Evolutionary conservation across 2,329 filamentous ascomycete species (phyloP), one percentile per base, ranked within the genome.

Genomic region (Fusarium coffeatum): DNA sequence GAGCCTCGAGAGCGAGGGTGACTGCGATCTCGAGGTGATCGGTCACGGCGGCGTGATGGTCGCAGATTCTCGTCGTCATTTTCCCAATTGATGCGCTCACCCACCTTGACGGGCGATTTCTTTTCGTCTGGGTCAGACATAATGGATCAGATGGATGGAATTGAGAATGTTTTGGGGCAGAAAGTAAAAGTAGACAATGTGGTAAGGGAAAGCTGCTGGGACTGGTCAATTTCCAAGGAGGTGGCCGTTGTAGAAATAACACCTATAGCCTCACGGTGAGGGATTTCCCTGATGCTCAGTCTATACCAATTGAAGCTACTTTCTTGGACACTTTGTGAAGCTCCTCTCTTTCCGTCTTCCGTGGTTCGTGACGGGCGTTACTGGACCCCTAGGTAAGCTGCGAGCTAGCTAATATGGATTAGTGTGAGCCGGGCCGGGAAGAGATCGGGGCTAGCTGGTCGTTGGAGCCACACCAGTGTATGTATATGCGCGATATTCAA

Each of bases 121-220:
- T 62, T 62, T 34, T 54, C 59, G 25, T 54, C 59, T 18, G 51
- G 51, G 8, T 62, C 59, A n/a, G 20, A 15, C 59, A 61, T 61
- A 1, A 5, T 15, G 23, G 23, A 27, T 30, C 13, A 15, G 20
- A 25, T 18, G 9, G 27, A 37, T n/a, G 3, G 18, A n/a, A n/a
- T 37, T 37, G 18, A 37, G 18, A 37, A 7, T 2, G 10, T 10
- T 1, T 37, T n/a, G 18, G 1, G 34, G 5, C 1, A 10, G 6
- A 18, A 0, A 3, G 8, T 34, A 9, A 9, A 18, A 18, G 34
- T 7, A 37, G 18, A n/a, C 0, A n/a, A 7, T 0, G 18, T 37
- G 6, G 34, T n/a, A 7, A 11, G 15, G 16, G 3, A 13, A 22
- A 8, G 4, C 4, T 18, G 20, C 23, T n/a, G 8, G 1, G 41